Base-by-base conservation (phyloP, 306 rosid genomes). In the Lathyrus oleraceus region DNA sequence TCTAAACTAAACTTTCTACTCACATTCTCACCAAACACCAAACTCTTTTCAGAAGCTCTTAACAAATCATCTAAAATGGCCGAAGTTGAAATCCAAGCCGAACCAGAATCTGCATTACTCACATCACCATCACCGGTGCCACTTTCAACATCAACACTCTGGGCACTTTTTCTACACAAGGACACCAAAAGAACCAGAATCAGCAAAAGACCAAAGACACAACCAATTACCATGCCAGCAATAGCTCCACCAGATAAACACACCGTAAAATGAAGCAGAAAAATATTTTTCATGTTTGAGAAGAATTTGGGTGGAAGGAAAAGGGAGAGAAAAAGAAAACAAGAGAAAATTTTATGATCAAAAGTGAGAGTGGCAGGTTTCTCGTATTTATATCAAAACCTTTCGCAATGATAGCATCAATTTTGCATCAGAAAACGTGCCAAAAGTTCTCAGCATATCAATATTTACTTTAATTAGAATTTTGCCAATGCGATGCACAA, bases 221-320 rank as follows among this genome's bases (percentile, higher is more conserved):
- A 78, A 59, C 88, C 97, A 28, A 93, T 88, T 16, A 88, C 97
- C 68, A 93, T 85, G 10, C 96, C 96, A 0, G 85, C 98, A 81
- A 90, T 90, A 15, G 88, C 94, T 1, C 90, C 96, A 5, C 84
- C 86, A 3, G 94, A 81, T 52, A 93, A 14, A 14, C 66, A 21
- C 23, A 21, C 23, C 23, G 23, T 21, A 21, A 21, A 21, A 21
- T 21, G 23, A 21, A 21, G 23, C 23, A 21, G 23, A 21, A 21
- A 21, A 21, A 21, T 2, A 21, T 21, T 21, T 21, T 21, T 21
- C 23, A 21, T 21, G 23, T 21, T 21, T 21, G 23, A 21, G 23
- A 21, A 21, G 23, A 21, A 1, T 21, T 21, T 21, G 23, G 23
- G 23, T 21, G 23, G 23, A 21, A 21, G 2, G 23, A 21, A 21